phyloP scores from a whole-genome alignment of 768 basidiomycete species.

The Kwoniella newhampshirensis region DNA sequence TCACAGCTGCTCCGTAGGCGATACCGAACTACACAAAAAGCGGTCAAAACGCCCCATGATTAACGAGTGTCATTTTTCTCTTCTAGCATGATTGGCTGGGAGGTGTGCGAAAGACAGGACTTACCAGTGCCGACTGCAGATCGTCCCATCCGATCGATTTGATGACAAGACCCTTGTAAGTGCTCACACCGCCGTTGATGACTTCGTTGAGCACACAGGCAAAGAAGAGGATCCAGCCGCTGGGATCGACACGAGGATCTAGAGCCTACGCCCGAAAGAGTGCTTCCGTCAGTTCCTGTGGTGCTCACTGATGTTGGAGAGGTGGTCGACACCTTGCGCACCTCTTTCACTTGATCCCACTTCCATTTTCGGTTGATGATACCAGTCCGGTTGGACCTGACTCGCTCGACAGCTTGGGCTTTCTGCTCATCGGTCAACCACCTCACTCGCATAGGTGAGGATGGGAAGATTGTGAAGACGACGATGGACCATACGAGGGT shows the following conservation, averaged over 20 bases:
- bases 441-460: conserved; percentile 13
- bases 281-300: background rate
- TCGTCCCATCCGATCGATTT: conserved; percentile 10
- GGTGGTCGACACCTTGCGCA: background rate
- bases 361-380: conserved; percentile 31
- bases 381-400: conserved; percentile 36
- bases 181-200: conserved; percentile 11
- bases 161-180: conserved; percentile 7
- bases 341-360: conserved; percentile 30
- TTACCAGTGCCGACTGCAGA: conserved; percentile 6
- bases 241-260: conserved; percentile 9
- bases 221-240: conserved; percentile 4
- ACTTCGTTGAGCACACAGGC: conserved; percentile 9
- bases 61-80: background rate
- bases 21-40: conserved; percentile 6
- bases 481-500: conserved; percentile 6
- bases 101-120: background rate
- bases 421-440: conserved; percentile 32
- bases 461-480: conserved; percentile 6
- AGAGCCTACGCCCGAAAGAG: background rate
- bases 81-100: background rate
- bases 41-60: too few relatives aligned
- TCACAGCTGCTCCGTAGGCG: conserved; percentile 8
- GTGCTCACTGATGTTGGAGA: background rate
- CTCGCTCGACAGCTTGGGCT: conserved; percentile 28